Base-by-base conservation (phyloP, 495 filamentous ascomycete genomes). In the Achaetomiella virescens region DNA sequence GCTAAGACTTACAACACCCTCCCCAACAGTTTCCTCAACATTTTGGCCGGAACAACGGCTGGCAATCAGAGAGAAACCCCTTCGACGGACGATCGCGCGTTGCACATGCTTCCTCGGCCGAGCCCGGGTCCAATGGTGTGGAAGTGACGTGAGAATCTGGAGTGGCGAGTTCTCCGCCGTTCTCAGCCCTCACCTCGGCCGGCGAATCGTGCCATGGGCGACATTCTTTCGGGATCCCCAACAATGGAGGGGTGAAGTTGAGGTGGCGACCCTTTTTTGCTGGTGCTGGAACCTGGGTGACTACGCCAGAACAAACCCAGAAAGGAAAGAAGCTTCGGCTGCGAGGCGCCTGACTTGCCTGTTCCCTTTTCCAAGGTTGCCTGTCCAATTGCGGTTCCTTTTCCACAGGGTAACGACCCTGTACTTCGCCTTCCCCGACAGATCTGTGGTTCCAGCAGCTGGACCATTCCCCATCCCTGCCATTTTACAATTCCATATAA, bases 21-120 rank as follows among this genome's bases (percentile, higher is more conserved):
- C 62, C 66, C 66, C 66, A 69, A 69, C 66, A 63, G 8, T 67
- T 67, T 69, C 54, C 66, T 69, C 66, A 69, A 69, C 66, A 66
- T 67, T 51, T 61, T 24, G 20, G 42, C 56, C 55, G 59, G 57
- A 50, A 57, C 64, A 64, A 55, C 55, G 57, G 48, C 52, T 55
- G 42, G 35, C 53, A 29, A 47, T 12, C 48, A 49, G 47, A 31
- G 31, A 50, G 31, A 25, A 22, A 52, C 55, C 46, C 50, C 27
- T 55, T 57, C 47, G 25, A 41, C 27, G 37, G n/a, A 52, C 24
- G 40, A 66, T 68, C 53, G 59, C 36, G 25, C 55, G 49, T 62
- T 58, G 29, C 63, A 62, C 58, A 61, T 61, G 62, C 58, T 41
- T 52, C 38, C 36, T 61, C 61, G 59, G 61, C 66, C 52, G 58